Evolutionary conservation across 2,329 filamentous ascomycete species (phyloP).

Genomic region (Amauroascus verrucosus): DNA sequence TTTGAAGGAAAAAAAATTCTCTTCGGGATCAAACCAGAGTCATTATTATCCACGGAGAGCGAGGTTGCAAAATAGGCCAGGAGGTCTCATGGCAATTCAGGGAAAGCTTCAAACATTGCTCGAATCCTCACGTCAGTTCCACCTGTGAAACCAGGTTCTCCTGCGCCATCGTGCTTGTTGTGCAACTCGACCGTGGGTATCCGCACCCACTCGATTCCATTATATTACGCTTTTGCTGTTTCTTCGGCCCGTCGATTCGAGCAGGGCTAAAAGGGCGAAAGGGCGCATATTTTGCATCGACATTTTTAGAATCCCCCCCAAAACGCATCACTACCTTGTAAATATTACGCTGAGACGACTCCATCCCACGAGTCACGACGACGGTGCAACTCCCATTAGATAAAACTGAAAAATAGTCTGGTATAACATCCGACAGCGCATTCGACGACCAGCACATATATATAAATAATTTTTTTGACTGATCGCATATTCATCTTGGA

Average conservation of each 20-base stretch:
- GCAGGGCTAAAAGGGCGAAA: slow-evolving; percentile 3
- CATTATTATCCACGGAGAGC: background rate
- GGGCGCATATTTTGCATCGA: background rate
- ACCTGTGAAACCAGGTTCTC: slow-evolving; percentile 6
- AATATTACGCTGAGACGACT: background rate
- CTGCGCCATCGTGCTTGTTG: slow-evolving; percentile 5
- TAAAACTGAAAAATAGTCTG: background rate
- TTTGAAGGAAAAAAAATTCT: too few species aligned
- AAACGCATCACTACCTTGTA: background rate
- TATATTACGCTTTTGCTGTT: background rate
- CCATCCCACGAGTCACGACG: background rate
- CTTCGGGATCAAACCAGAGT: too few species aligned
- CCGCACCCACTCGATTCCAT: slow-evolving; percentile 7
- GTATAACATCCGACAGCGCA: background rate
- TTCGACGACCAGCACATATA: background rate
- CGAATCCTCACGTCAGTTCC: background rate
- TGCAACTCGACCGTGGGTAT: slow-evolving; percentile 9
- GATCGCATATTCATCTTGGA: background rate
- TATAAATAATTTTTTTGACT: background rate
- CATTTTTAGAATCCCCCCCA: background rate
- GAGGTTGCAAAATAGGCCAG: background rate
- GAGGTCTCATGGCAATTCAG: background rate
- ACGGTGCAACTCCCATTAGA: background rate
- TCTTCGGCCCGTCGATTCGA: background rate
- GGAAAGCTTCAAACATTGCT: background rate